Conservation (phyloP, 352 stramenopile genomes). For the Pythium aristosporum region DNA sequence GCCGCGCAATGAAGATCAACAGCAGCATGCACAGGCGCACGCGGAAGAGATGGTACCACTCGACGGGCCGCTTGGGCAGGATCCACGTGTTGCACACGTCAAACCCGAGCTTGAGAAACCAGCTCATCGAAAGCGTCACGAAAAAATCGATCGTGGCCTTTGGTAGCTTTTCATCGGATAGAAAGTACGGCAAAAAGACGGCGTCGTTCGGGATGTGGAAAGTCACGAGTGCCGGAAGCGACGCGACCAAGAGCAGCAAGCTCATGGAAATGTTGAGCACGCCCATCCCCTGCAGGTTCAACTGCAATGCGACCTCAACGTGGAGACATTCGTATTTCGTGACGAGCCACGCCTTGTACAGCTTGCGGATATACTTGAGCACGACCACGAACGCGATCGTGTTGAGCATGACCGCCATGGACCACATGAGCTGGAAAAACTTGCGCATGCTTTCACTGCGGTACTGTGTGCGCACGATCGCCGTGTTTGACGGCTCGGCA, state of each 20-base stretch:
- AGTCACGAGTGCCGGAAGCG: slow-evolving; percentile 30
- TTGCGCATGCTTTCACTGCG: slow-evolving; percentile 37
- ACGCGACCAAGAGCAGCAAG: slow-evolving; percentile 36
- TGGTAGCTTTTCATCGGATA: slow-evolving; percentile 17
- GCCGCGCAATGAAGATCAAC: slow-evolving; percentile 34
- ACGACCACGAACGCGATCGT: slow-evolving; percentile 42
- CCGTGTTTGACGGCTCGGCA: slow-evolving; percentile 29
- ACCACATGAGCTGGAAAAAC: slow-evolving; percentile 45
- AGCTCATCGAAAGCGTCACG: slow-evolving; percentile 51
- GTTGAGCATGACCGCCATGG: slow-evolving; percentile 46
- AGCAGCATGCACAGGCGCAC: slow-evolving; percentile 34
- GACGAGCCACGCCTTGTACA: slow-evolving; percentile 31
- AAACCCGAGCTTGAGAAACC: slow-evolving; percentile 48
- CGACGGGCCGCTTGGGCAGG: slow-evolving; percentile 25
- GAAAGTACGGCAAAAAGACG: slow-evolving; percentile 30
- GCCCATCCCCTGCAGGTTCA: slow-evolving; percentile 42
- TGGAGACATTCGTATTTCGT: slow-evolving; percentile 40
- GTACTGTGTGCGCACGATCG: slow-evolving; percentile 15
- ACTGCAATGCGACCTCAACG: slow-evolving; percentile 38
- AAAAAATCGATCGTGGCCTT: slow-evolving; percentile 29
- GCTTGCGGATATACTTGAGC: slow-evolving; percentile 47
- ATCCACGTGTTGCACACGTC: slow-evolving; percentile 43
- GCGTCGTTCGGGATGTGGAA: slow-evolving; percentile 36
- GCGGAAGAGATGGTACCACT: slow-evolving; percentile 36
- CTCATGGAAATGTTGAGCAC: slow-evolving; percentile 45